Evolutionary conservation across 2,329 filamentous ascomycete genomes (phyloP).

Genomic region (Diaporthe sp.): DNA sequence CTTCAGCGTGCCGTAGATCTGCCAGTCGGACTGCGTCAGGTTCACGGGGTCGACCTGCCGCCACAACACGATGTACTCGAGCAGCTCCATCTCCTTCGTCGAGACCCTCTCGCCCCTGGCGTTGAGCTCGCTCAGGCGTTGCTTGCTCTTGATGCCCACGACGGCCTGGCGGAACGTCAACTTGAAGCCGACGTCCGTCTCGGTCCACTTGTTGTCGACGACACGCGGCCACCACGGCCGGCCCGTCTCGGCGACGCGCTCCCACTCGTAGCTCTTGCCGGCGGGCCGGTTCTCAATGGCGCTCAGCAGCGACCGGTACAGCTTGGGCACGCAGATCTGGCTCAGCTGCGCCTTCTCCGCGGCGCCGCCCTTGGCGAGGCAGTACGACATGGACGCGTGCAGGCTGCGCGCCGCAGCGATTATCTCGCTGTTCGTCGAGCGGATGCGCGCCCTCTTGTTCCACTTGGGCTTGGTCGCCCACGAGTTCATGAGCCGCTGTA

Average conservation of each 20-base stretch:
- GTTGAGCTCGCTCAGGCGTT: slow-evolving; percentile 64
- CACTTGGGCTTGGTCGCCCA: slow-evolving; percentile 53
- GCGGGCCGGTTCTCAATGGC: slow-evolving; percentile 67
- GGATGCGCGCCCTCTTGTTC: slow-evolving; percentile 53
- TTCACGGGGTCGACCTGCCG: slow-evolving; percentile 60
- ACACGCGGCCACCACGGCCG: slow-evolving; percentile 61
- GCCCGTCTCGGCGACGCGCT: slow-evolving; percentile 66
- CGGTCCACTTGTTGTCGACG: slow-evolving; percentile 63
- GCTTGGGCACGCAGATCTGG: slow-evolving; percentile 66
- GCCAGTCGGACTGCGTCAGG: slow-evolving; percentile 68
- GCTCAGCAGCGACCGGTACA: slow-evolving; percentile 65
- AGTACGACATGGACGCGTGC: slow-evolving; percentile 73
- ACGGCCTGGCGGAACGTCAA: slow-evolving; percentile 70
- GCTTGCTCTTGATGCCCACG: slow-evolving; percentile 71
- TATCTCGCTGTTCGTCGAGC: slow-evolving; percentile 55
- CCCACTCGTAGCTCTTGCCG: slow-evolving; percentile 64
- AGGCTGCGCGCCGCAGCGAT: slow-evolving; percentile 69
- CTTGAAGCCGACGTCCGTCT: slow-evolving; percentile 28
- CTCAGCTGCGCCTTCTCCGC: slow-evolving; percentile 64
- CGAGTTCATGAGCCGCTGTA: slow-evolving; percentile 56
- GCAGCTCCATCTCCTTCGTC: slow-evolving; percentile 66
- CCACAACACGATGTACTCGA: slow-evolving; percentile 77
- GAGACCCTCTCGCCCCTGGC: slow-evolving; percentile 54
- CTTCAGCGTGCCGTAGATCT: slow-evolving; percentile 74
- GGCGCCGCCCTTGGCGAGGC: slow-evolving; percentile 66